A percentile compares a stretch with the other conserved stretches of the same genome.
Conservation (phyloP, 208 protist species). For the Trypanosoma theileri region DNA sequence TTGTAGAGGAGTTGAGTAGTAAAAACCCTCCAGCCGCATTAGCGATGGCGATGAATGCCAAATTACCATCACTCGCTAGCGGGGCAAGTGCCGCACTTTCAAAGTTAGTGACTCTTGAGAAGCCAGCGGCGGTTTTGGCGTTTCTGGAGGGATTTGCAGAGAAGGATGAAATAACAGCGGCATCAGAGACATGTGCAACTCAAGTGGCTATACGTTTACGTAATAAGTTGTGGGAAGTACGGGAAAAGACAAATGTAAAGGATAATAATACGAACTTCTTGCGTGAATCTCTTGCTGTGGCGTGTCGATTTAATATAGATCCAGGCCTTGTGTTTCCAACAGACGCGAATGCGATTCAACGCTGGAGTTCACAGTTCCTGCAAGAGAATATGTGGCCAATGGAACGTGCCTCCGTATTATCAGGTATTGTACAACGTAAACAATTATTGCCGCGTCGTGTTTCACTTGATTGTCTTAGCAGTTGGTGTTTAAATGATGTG, state of each 20-base stretch:
- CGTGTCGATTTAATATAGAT: slow-evolving; percentile 53
- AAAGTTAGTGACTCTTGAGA: slow-evolving; percentile 46
- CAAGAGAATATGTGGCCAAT: slow-evolving; percentile 26
- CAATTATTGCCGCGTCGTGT: slow-evolving; percentile 54
- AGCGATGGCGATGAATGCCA: slow-evolving; percentile 51
- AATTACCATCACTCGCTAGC: slow-evolving; percentile 45
- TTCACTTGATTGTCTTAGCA: slow-evolving; percentile 52
- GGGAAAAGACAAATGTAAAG: not conserved
- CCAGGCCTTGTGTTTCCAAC: slow-evolving; percentile 58
- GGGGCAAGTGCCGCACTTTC: slow-evolving; percentile 41
- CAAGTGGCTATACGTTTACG: slow-evolving; percentile 54
- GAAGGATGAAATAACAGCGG: slow-evolving; percentile 47
- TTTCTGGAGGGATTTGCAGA: slow-evolving; percentile 59
- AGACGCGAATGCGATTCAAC: slow-evolving; percentile 47
- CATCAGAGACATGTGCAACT: slow-evolving; percentile 64
- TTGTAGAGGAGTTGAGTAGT: slow-evolving; percentile 51
- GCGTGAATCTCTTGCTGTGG: slow-evolving; percentile 25
- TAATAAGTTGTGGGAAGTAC: slow-evolving; percentile 25
- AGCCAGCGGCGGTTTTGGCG: slow-evolving; percentile 35
- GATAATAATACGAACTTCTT: slow-evolving; percentile 9
- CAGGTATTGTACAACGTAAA: slow-evolving; percentile 29
- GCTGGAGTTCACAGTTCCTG: slow-evolving; percentile 47
- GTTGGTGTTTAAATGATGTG: slow-evolving; percentile 59
- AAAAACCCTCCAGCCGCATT: slow-evolving; percentile 43
- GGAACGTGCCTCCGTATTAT: slow-evolving; percentile 31